A percentile compares a stretch with the other conserved stretches of the same genome.
Conservation (phyloP, 768 basidiomycete species). For the Termitomyces sp. region DNA sequence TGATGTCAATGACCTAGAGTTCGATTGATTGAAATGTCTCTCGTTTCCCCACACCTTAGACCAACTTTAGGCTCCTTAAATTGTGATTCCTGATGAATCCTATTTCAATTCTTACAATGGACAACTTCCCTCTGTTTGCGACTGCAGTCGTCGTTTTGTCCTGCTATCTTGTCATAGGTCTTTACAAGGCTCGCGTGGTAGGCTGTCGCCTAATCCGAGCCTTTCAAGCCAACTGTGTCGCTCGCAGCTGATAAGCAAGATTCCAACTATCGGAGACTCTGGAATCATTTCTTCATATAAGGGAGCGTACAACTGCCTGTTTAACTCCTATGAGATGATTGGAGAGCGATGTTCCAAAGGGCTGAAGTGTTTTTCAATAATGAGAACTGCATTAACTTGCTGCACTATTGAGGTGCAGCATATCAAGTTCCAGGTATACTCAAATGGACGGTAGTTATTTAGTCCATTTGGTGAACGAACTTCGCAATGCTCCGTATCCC, state of each 20-base stretch:
- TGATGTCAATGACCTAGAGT: not conserved
- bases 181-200: not conserved
- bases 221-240: not conserved
- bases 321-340: constrained; percentile 10
- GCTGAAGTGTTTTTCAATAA: constrained; percentile 1
- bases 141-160: not conserved
- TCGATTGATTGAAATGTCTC: not conserved
- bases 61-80: too few relatives aligned
- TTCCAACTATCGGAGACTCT: constrained; percentile 14
- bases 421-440: constrained; percentile 20
- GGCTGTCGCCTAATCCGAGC: not conserved
- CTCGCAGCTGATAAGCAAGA: constrained; percentile 6
- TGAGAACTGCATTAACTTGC: not conserved
- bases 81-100: too few relatives aligned
- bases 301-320: constrained; percentile 11
- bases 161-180: not conserved
- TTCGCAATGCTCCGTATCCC: constrained; percentile 20
- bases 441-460: constrained; percentile 25
- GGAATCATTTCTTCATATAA: constrained; percentile 12
- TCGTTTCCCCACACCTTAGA: not conserved
- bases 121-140: not conserved
- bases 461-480: constrained; percentile 21
- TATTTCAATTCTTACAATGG: too few relatives aligned
- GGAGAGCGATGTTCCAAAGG: constrained; percentile 13
- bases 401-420: constrained; percentile 12